phyloP scores from a whole-genome alignment of 768 basidiomycete genomes.

The Leucosporidium creatinivorum region DNA sequence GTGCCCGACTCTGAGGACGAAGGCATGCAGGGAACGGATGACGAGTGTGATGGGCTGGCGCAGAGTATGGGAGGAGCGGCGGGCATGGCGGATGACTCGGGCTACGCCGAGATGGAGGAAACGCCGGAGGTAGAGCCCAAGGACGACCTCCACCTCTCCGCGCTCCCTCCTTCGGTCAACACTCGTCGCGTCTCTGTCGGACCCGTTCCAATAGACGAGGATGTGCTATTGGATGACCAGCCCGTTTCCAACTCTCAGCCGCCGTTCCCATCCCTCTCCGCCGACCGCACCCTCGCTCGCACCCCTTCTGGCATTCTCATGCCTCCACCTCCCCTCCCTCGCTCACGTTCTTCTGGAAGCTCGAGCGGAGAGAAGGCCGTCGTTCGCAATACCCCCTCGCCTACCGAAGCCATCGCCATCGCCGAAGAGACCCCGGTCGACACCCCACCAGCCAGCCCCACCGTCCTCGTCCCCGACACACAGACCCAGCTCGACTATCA shows the following conservation, averaged over 20 bases:
- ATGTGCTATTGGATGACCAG: no score
- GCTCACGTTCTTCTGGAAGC: neutral
- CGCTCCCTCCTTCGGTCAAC: no score
- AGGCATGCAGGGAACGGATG: neutral
- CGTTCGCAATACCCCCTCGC: no score
- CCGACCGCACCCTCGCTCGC: neutral
- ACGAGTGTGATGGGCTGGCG: neutral
- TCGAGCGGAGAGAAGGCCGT: no score
- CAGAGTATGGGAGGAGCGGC: neutral
- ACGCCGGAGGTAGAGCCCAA: neutral
- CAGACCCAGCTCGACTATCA: neutral
- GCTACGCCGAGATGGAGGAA: neutral
- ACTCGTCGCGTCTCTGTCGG: no score
- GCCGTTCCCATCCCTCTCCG: neutral
- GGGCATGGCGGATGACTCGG: neutral
- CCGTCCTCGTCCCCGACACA: neutral
- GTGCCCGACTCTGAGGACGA: neutral
- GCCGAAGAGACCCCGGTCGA: no score
- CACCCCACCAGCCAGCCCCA: no score
- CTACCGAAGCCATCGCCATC: no score
- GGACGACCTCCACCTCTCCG: no score
- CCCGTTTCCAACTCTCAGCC: no score
- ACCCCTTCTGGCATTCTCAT: slow-evolving; percentile 1
- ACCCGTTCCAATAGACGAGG: no score
- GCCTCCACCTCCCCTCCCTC: slow-evolving; percentile 1